Base-by-base conservation (phyloP, 139 green algal species). In the Chlorella sp. region DNA sequence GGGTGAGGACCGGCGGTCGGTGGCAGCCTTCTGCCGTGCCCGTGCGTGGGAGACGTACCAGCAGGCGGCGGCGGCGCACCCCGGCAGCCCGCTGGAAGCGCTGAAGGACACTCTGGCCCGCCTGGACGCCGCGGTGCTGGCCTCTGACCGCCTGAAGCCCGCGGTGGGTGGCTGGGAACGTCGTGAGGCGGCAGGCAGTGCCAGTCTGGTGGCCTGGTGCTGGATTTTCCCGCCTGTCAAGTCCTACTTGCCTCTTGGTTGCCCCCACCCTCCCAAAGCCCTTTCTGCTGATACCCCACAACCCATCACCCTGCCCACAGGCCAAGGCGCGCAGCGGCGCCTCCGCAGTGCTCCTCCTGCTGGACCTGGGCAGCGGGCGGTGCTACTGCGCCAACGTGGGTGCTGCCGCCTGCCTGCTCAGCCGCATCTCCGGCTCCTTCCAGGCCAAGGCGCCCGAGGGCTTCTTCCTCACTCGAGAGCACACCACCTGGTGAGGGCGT, bases 321-420 rank as follows among this genome's bases (percentile, higher is more conserved):
- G 47, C 44, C 51, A 82, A 82, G 32, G 74, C 65, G n/a, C 39
- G n/a, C 82, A 81, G 82, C 70, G 74, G 82, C 30, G 60, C 69
- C 18, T 70, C 82, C 1, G 60, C 32, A 4, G 62, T 82, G 23
- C 64, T 83, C 21, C 38, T 56, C 5, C 47, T 81, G 38, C 39
- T 85, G 32, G 80, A 85, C 17, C 80, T 78, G 30, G 65, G 20
- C 17, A 51, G 47, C 44, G 65, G 76, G 80, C 80, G 69, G 2
- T 82, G 51, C 56, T 62, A 73, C 56, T 69, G 74, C n/a, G 75
- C 75, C 41, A 83, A 60, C 32, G 57, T 88, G 56, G 84, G 84
- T n/a, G 57, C 82, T 25, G 39, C 84, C 21, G 28, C 36, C 17
- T 78, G 60, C 41, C 64, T 88, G 69, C 63, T 88, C 9, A 36